Percentiles rank a stretch among this genome's conserved stretches.
Evolutionary conservation across 345 rosid genomes (phyloP).

Genomic region (Hibiscus syriacus): DNA sequence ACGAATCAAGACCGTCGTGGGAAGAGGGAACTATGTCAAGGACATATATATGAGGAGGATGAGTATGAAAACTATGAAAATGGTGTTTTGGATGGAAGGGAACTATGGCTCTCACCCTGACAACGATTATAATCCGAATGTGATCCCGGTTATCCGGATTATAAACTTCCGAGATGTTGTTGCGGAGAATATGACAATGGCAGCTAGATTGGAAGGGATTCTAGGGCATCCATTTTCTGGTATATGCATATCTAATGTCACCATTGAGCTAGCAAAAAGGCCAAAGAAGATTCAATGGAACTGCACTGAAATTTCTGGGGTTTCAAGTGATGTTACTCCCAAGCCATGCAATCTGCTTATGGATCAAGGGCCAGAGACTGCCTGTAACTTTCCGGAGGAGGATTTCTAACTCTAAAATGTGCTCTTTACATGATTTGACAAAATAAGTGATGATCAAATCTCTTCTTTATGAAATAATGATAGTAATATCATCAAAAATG

Average conservation of each 20-base stretch:
- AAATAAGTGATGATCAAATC: neutral
- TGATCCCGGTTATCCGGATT: constrained; percentile 48
- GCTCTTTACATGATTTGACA: too few species aligned
- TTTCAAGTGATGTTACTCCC: constrained; percentile 54
- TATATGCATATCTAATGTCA: constrained; percentile 69
- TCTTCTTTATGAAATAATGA: neutral
- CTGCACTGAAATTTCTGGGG: constrained; percentile 57
- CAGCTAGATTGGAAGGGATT: constrained; percentile 58
- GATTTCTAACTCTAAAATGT: constrained; percentile 36
- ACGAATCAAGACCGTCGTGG: constrained; percentile 65
- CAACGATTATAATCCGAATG: constrained; percentile 57
- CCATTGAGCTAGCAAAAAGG: constrained; percentile 30
- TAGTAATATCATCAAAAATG: too few species aligned
- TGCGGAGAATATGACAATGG: constrained; percentile 68
- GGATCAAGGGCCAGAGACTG: constrained; percentile 29
- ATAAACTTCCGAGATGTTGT: constrained; percentile 62
- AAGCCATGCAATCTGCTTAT: constrained; percentile 44
- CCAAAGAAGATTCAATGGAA: constrained; percentile 72
- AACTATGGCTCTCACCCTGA: constrained; percentile 70
- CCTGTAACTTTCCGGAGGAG: constrained; percentile 55
- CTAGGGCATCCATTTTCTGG: constrained; percentile 49
- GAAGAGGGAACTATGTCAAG: constrained; percentile 76
- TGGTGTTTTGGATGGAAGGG: constrained; percentile 99
- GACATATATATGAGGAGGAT: constrained; percentile 62
- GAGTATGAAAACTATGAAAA: constrained; percentile 63